These are phyloP conservation scores for Alternaria sp. DNA, from an alignment of 2,329 filamentous ascomycete genomes.

Conservation along the genomic window DNA sequence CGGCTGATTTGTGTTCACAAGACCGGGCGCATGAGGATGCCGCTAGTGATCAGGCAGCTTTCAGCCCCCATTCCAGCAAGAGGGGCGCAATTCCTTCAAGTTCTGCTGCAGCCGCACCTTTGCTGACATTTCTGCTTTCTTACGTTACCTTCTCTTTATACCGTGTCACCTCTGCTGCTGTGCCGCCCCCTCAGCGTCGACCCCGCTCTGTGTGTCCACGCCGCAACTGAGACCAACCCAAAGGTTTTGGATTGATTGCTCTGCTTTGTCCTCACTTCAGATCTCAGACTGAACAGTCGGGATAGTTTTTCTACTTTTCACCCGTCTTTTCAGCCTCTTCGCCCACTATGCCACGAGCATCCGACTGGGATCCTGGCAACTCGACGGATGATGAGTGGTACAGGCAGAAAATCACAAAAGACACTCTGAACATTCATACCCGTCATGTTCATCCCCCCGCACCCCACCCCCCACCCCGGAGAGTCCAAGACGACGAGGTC, in stretches of 20 bases:
- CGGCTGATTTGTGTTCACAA: conserved; percentile 22
- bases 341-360: conserved; percentile 30
- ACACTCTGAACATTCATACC: conserved; percentile 29
- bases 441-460: conserved; percentile 37
- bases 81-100: conserved; percentile 26
- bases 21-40: conserved; percentile 24
- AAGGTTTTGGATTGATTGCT: conserved; percentile 16
- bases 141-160: conserved; percentile 23
- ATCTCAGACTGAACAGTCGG: background rate
- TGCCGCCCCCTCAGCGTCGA: conserved; percentile 22
- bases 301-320: background rate
- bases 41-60: conserved; percentile 5
- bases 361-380: conserved; percentile 31
- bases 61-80: conserved; percentile 27
- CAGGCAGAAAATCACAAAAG: conserved; percentile 3
- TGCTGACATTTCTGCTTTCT: conserved; percentile 15
- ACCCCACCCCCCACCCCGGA: conserved; percentile 21
- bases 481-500: conserved; percentile 21
- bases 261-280: background rate
- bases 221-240: conserved; percentile 17
- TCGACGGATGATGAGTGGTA: conserved; percentile 43
- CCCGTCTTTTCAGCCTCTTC: background rate
- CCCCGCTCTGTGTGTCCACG: conserved; percentile 24
- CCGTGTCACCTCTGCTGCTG: conserved; percentile 31
- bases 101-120: conserved; percentile 23